Evolutionary conservation across 805 yeast genomes (phyloP).

Genomic region (Hanseniaspora singularis): DNA sequence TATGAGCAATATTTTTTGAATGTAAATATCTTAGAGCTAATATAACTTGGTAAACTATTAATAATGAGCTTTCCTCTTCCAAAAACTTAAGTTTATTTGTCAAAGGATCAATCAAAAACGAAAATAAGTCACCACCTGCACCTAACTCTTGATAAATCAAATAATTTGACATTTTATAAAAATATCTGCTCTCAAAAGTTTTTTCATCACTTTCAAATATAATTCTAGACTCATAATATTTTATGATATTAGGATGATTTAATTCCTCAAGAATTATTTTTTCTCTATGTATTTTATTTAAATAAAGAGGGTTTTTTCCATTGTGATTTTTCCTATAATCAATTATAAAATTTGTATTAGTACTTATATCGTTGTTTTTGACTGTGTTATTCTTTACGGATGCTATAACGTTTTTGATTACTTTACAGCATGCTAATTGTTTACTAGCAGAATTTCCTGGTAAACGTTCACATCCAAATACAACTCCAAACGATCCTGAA

Average conservation of each 20-base stretch:
- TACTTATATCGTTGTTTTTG: constrained; percentile 19
- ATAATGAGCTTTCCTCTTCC: constrained; percentile 43
- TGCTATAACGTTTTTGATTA: neutral
- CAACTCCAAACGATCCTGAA: constrained; percentile 39
- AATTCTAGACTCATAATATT: constrained; percentile 31
- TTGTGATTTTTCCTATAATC: constrained; percentile 1
- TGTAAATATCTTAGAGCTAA: constrained; percentile 48
- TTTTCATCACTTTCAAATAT: constrained; percentile 18
- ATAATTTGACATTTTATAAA: constrained; percentile 19
- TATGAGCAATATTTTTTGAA: constrained; percentile 42
- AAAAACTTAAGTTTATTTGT: constrained; percentile 33
- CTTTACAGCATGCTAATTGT: constrained; percentile 2
- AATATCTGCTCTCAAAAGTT: neutral
- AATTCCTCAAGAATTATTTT: constrained; percentile 33
- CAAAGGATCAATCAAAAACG: constrained; percentile 34
- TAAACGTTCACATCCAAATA: too few species aligned
- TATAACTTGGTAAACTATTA: constrained; percentile 45
- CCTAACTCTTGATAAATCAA: constrained; percentile 40
- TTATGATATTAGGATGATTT: constrained; percentile 40
- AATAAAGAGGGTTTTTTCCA: neutral
- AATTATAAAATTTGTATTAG: neutral
- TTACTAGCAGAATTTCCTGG: too few species aligned
- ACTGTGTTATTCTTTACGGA: neutral
- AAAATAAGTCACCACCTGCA: constrained; percentile 49
- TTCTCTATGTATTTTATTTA: constrained; percentile 27